These are phyloP conservation scores for Rhodotorula sp. DNA, from an alignment of 1,284 basidiomycete genomes.

Conservation along the genomic window DNA sequence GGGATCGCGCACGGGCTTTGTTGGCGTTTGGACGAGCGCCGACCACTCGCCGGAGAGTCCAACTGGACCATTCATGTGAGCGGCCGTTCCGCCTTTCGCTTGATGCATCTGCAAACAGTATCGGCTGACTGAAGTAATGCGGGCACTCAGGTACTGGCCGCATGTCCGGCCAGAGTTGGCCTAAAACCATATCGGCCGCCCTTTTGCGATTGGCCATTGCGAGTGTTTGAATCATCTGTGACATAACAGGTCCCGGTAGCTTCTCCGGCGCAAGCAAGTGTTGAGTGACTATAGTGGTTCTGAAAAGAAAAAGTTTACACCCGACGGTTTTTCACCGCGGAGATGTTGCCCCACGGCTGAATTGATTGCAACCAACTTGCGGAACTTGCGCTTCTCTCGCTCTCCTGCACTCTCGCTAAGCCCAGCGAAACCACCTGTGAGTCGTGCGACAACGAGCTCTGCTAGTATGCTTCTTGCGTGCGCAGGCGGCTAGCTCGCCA, in stretches of 20 bases:
- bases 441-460: no score
- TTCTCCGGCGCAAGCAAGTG: not conserved
- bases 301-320: not conserved
- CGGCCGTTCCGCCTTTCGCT: not conserved
- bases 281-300: no score
- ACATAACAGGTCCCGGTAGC: no score
- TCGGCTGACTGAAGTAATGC: not conserved
- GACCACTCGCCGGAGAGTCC: conserved; percentile 25
- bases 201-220: not conserved
- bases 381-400: not conserved
- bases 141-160: conserved; percentile 22
- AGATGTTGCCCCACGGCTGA: not conserved
- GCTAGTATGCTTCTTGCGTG: no score
- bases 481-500: no score
- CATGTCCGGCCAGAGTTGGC: not conserved
- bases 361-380: not conserved
- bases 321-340: not conserved
- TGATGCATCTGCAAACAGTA: not conserved
- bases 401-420: not conserved
- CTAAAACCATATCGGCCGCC: not conserved
- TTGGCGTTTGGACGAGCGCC: conserved; percentile 28
- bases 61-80: conserved; percentile 34
- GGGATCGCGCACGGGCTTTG: conserved; percentile 10
- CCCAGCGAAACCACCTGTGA: no score
- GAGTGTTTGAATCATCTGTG: not conserved